Evolutionary conservation across 306 rosid genomes (phyloP), one percentile per base, ranked within the genome.

Genomic region (Ceratonia siliqua): DNA sequence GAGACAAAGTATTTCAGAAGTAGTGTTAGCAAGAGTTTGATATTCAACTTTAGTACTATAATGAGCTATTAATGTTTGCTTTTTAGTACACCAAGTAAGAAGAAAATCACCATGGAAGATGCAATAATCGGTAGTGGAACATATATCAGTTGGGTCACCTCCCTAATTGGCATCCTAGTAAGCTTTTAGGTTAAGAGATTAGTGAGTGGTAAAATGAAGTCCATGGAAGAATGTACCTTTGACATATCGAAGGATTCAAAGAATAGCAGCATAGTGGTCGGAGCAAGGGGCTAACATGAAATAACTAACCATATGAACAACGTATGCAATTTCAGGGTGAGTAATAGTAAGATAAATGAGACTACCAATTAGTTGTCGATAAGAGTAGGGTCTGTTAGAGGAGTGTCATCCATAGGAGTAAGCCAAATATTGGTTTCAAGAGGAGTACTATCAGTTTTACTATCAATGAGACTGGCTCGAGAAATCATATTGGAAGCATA

Each of bases 141-240:
- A 3, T 3, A 17, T 5, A 56, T 24, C 35, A 8, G 36, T 56
- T 1, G 36, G 62, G 8, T 56, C 36, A 0, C 62, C 36, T 1
- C 4, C 62, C 62, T 12, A 56, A 24, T 56, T 36, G 13, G 28
- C 36, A 56, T 56, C 36, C 1, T 2, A 56, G 14, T 56, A 56
- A 12, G 32, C n/a, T 8, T 3, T 3, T 24, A 24, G n/a, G 2
- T 2, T 22, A 12, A 53, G 8, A 21, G 59, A 20, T 0, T 4
- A 53, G 9, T 20, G 12, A 21, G 10, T 6, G 3, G 35, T 24
- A 5, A 22, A 56, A 56, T 56, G 17, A 22, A 56, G 62, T 1
- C 62, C 62, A 56, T 56, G 62, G 9, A 56, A 56, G 8, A 56
- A 25, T 6, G 62, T 56, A 4, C 62, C 35, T 56, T 56, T 56